Evolutionary conservation across 208 protist species (phyloP).

Genomic region (Crithidia expoeki): DNA sequence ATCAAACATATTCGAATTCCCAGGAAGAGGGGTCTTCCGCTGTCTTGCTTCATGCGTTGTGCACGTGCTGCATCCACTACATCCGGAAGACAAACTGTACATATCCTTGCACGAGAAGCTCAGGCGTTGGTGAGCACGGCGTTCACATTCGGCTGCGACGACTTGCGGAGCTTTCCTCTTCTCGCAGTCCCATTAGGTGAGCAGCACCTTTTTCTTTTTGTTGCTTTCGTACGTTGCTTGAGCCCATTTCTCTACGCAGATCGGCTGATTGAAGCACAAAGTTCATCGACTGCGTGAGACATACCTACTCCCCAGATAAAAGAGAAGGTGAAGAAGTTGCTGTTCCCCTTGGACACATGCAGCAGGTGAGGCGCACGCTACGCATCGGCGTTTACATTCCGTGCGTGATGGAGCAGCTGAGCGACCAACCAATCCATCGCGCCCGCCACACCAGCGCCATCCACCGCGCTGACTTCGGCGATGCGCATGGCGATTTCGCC

Average conservation of each 20-base stretch:
- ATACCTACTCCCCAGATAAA: neutral
- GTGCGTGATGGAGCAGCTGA: constrained; percentile 53
- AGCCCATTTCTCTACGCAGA: neutral
- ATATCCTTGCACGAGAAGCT: too few species aligned
- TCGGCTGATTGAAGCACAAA: neutral
- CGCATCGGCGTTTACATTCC: constrained; percentile 27
- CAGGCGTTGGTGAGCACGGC: too few species aligned
- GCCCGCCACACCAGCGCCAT: constrained; percentile 52
- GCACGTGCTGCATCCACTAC: too few species aligned
- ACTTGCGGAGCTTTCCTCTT: too few species aligned
- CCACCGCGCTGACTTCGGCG: constrained; percentile 54
- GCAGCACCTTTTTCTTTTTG: neutral
- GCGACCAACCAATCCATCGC: constrained; percentile 81
- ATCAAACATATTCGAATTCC: too few species aligned
- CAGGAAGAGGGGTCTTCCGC: too few species aligned
- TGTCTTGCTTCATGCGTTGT: too few species aligned
- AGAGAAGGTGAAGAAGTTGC: neutral
- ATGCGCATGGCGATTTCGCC: constrained; percentile 54
- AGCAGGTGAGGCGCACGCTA: neutral
- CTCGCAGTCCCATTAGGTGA: neutral
- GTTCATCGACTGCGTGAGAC: neutral
- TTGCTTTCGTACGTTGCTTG: neutral
- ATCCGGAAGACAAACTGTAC: too few species aligned
- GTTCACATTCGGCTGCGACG: too few species aligned
- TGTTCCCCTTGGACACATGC: neutral